Percentiles rank a stretch among this genome's conserved stretches.
Evolutionary conservation across 495 filamentous ascomycete species (phyloP).

Genomic region (Aspergillus funiculosus): DNA sequence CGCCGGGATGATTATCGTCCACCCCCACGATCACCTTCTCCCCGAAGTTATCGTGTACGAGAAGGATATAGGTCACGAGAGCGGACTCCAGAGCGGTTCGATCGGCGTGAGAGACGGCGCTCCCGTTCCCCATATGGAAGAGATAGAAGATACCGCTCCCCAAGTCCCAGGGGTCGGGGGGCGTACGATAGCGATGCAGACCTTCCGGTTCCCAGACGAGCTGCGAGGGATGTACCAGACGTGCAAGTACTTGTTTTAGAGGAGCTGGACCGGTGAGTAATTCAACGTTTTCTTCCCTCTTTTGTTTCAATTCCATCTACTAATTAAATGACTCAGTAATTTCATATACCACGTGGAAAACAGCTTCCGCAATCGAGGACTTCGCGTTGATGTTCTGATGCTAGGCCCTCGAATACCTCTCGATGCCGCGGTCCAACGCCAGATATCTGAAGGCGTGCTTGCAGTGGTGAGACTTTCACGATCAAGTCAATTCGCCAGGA

Average conservation of each 20-base stretch:
- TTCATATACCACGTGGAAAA: slow-evolving; percentile 79
- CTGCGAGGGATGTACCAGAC: slow-evolving; percentile 75
- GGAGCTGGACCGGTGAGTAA: slow-evolving; percentile 62
- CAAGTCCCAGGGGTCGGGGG: slow-evolving; percentile 54
- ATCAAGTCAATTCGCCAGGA: slow-evolving; percentile 58
- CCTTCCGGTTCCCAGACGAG: slow-evolving; percentile 66
- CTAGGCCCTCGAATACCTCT: slow-evolving; percentile 73
- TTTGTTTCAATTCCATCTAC: not conserved
- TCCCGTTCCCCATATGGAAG: slow-evolving; percentile 60
- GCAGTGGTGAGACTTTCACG: slow-evolving; percentile 72
- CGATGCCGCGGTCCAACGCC: slow-evolving; percentile 70
- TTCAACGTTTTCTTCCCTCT: no score
- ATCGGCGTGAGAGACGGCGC: slow-evolving; percentile 55
- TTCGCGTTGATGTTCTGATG: slow-evolving; percentile 70
- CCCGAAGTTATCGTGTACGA: slow-evolving; percentile 51
- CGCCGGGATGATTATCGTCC: slow-evolving; percentile 60
- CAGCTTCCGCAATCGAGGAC: slow-evolving; percentile 60
- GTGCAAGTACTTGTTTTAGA: slow-evolving; percentile 82
- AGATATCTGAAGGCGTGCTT: slow-evolving; percentile 82
- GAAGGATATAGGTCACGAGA: slow-evolving; percentile 66
- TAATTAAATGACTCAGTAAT: slow-evolving; percentile 41
- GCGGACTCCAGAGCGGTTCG: slow-evolving; percentile 51
- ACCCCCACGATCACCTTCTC: slow-evolving; percentile 54
- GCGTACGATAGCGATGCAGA: slow-evolving; percentile 53
- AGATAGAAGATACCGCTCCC: slow-evolving; percentile 61